phyloP scores from a whole-genome alignment of 2,329 filamentous ascomycete species.

The Bertia moriformis region DNA sequence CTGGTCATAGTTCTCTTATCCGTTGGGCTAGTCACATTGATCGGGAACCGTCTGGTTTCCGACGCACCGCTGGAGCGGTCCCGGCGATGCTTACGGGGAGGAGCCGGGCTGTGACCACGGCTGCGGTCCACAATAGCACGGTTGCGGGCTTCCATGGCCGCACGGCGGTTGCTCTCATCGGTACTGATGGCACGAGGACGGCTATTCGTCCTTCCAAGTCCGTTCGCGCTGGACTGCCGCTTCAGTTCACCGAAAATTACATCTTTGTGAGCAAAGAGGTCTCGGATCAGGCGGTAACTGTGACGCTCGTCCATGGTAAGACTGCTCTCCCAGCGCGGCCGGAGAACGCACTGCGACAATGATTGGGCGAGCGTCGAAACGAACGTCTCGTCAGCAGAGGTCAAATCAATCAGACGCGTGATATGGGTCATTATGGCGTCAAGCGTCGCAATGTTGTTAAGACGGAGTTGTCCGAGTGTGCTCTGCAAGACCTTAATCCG shows the following conservation, averaged over 20 bases:
- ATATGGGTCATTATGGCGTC: slow-evolving; percentile 98
- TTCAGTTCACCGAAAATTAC: slow-evolving; percentile 92
- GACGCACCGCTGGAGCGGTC: slow-evolving; percentile 64
- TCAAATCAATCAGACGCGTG: slow-evolving; percentile 87
- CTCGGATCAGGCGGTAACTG: slow-evolving; percentile 75
- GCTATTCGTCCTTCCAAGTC: slow-evolving; percentile 30
- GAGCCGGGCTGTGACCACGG: slow-evolving; percentile 61
- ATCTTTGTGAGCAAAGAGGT: slow-evolving; percentile 87
- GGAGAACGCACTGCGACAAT: slow-evolving; percentile 73
- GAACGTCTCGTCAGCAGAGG: slow-evolving; percentile 84
- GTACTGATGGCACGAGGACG: slow-evolving; percentile 80
- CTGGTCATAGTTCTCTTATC: slow-evolving; percentile 37
- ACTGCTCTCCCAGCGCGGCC: slow-evolving; percentile 74
- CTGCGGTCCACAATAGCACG: slow-evolving; percentile 58
- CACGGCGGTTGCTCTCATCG: slow-evolving; percentile 86
- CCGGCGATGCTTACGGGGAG: slow-evolving; percentile 51
- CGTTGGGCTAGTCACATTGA: slow-evolving; percentile 49
- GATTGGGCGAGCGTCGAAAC: slow-evolving; percentile 57
- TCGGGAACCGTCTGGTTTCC: slow-evolving; percentile 73
- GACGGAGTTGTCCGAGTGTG: slow-evolving; percentile 81
- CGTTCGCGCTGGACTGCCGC: slow-evolving; percentile 63
- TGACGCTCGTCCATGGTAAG: slow-evolving; percentile 93
- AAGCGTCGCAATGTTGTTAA: slow-evolving; percentile 96
- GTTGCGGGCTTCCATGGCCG: slow-evolving; percentile 85
- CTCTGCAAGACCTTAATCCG: slow-evolving; percentile 87